Conservation (phyloP, 2,329 filamentous ascomycete genomes). For the Colletotrichum limetticola region DNA sequence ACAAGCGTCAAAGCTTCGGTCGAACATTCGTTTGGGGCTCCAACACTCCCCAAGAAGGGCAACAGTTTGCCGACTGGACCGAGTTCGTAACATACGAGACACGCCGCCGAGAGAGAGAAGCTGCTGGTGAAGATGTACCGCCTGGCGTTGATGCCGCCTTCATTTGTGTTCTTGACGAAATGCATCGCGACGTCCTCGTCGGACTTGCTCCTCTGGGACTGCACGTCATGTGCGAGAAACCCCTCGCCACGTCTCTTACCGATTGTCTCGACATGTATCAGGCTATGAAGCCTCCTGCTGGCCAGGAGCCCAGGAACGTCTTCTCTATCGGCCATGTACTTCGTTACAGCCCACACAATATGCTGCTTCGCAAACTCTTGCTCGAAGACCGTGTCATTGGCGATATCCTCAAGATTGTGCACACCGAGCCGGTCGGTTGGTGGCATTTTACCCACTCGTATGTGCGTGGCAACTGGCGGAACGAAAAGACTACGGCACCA, state of each 20-base stretch:
- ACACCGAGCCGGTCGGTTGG: slow-evolving; percentile 94
- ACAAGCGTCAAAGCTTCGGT: slow-evolving; percentile 80
- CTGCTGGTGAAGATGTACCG: slow-evolving; percentile 59
- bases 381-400: slow-evolving; percentile 82
- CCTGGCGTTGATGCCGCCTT: slow-evolving; percentile 71
- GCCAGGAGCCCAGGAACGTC: slow-evolving; percentile 52
- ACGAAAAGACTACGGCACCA: slow-evolving; percentile 78
- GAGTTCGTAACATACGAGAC: slow-evolving; percentile 81
- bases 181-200: slow-evolving; percentile 84
- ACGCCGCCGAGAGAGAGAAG: slow-evolving; percentile 64
- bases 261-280: slow-evolving; percentile 83
- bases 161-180: slow-evolving; percentile 83
- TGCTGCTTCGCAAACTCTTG: slow-evolving; percentile 81
- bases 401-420: slow-evolving; percentile 85
- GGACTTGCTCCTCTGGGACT: slow-evolving; percentile 76
- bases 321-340: slow-evolving; percentile 96
- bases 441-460: slow-evolving; percentile 96
- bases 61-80: slow-evolving; percentile 79
- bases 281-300: slow-evolving; percentile 55
- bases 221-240: slow-evolving; percentile 96
- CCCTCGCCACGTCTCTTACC: slow-evolving; percentile 80
- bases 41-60: slow-evolving; percentile 61
- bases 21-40: slow-evolving; percentile 77
- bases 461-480: slow-evolving; percentile 94
- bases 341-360: slow-evolving; percentile 93